Evolutionary conservation across 805 yeast species (phyloP).

Genomic region (Metschnikowia koreensis): DNA sequence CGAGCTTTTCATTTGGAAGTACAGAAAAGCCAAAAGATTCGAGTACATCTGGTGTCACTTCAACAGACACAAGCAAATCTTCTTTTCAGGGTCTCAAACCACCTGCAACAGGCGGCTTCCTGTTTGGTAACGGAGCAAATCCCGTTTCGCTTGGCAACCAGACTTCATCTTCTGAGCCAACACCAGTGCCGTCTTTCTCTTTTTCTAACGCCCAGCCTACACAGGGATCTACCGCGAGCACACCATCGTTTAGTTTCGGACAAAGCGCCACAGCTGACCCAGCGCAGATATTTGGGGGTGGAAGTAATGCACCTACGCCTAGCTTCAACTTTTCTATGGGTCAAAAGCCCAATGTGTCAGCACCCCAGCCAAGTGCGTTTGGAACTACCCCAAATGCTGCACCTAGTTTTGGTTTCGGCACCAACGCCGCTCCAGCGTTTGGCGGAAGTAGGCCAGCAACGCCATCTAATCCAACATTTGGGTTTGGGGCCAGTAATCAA

Average conservation of each 20-base stretch:
- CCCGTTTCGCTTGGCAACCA: constrained; percentile 1
- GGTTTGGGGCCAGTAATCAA: constrained; percentile 2
- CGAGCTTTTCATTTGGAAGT: constrained; percentile 21
- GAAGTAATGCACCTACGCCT: constrained; percentile 16
- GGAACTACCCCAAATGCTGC: constrained; percentile 5
- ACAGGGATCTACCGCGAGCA: constrained; percentile 2
- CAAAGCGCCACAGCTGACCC: constrained; percentile 31
- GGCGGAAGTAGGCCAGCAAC: constrained; percentile 14
- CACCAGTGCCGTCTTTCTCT: constrained; percentile 14
- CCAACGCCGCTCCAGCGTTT: constrained; percentile 3
- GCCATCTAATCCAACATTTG: constrained; percentile 9
- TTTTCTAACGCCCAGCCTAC: constrained; percentile 10
- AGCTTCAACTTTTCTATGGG: constrained; percentile 15
- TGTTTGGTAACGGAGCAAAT: constrained; percentile 1
- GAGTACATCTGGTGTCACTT: neutral
- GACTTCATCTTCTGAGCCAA: constrained; percentile 7
- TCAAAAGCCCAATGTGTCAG: constrained; percentile 7
- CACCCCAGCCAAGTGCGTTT: constrained; percentile 6
- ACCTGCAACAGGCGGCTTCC: neutral
- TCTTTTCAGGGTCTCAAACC: neutral
- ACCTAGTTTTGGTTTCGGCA: constrained; percentile 16
- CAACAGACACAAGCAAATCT: neutral
- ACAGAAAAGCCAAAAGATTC: neutral
- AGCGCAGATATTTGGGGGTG: constrained; percentile 28
- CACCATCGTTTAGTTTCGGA: constrained; percentile 18